These are phyloP conservation scores for Melocanna baccifera DNA, from an alignment of 176 grass and related monocot genomes.

Conservation along the genomic window DNA sequence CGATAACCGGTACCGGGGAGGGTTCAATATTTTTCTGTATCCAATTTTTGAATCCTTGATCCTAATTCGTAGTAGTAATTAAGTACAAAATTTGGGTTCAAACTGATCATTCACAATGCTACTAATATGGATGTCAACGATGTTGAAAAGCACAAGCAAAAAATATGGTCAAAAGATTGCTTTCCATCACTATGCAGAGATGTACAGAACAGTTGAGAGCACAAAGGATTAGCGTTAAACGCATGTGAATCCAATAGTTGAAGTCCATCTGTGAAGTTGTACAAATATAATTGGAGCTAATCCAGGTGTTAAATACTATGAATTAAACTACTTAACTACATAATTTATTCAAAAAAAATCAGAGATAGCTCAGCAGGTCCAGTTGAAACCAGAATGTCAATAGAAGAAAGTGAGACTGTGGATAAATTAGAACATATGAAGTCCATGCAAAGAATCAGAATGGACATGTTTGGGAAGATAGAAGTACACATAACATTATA, in stretches of 20 bases:
- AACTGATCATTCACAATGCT: slow-evolving; percentile 14
- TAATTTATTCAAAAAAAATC: background rate
- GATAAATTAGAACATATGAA: slow-evolving; percentile 2
- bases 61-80: no score
- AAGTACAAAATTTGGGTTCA: background rate
- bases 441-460: slow-evolving; percentile 13
- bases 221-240: background rate
- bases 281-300: background rate
- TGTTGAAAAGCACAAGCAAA: background rate
- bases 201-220: background rate
- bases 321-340: background rate
- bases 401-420: background rate
- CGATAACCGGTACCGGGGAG: no score
- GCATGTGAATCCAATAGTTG: background rate
- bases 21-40: no score
- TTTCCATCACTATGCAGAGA: background rate
- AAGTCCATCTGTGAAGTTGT: background rate
- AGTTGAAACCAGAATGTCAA: background rate
- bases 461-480: slow-evolving; percentile 11
- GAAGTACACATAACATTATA: background rate
- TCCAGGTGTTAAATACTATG: background rate
- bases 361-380: background rate
- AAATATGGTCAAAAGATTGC: background rate
- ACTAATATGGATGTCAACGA: slow-evolving; percentile 1
- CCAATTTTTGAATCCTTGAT: no score